Conservation (phyloP, 331 rosid genomes). For the Rhamnella rubrinervis region DNA sequence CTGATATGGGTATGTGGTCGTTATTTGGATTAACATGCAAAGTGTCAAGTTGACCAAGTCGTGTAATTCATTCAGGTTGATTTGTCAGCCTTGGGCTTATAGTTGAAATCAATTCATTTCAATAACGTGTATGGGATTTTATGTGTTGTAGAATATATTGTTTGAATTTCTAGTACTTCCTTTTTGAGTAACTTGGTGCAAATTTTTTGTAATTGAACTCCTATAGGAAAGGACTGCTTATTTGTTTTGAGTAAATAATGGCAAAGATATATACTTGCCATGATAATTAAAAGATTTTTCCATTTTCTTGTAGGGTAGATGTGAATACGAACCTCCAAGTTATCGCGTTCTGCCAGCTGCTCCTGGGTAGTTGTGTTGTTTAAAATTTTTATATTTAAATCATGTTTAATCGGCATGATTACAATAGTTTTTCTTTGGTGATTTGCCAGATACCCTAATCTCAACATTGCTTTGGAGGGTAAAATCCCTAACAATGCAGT, state of each 20-base stretch:
- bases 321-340: constrained; percentile 21
- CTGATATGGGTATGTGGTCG: too few relatives aligned
- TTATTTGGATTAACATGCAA: too few relatives aligned
- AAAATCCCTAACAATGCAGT: constrained; percentile 20
- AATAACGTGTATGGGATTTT: not conserved
- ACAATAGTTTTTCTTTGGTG: not conserved
- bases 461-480: constrained; percentile 20
- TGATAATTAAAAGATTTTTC: constrained; percentile 1
- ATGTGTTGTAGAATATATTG: not conserved
- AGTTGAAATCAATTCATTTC: not conserved
- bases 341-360: constrained; percentile 12
- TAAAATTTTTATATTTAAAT: not conserved
- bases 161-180: not conserved
- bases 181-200: too few relatives aligned
- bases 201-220: not conserved
- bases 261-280: not conserved
- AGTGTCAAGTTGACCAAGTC: too few relatives aligned
- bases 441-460: constrained; percentile 22
- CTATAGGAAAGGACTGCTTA: not conserved
- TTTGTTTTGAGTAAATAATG: not conserved
- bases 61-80: too few relatives aligned
- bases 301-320: constrained; percentile 28
- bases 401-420: constrained; percentile 3
- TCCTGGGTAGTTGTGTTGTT: constrained; percentile 22
- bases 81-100: too few relatives aligned